These are phyloP conservation scores for Rhodotorula glutinis DNA, from an alignment of 1,284 basidiomycete genomes.

Conservation along the genomic window DNA sequence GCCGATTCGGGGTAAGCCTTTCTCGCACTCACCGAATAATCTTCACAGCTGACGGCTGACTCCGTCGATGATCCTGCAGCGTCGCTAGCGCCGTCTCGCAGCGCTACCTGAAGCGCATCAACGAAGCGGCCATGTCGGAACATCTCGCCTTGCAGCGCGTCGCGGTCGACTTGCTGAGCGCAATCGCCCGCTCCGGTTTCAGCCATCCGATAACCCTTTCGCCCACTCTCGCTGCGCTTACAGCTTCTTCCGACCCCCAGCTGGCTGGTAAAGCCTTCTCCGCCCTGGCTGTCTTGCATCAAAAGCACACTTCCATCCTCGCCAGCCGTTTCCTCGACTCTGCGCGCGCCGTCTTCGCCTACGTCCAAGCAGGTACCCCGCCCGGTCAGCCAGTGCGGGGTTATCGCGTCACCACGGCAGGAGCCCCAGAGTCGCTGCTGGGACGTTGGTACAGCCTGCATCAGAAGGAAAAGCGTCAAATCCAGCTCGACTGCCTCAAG, in stretches of 20 bases:
- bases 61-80: constrained; percentile 51
- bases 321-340: constrained; percentile 79
- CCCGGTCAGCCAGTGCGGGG: constrained; percentile 52
- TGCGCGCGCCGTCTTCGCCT: constrained; percentile 74
- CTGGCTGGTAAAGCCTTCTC: constrained; percentile 73
- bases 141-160: constrained; percentile 68
- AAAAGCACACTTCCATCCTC: constrained; percentile 83
- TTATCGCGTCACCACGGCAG: constrained; percentile 54
- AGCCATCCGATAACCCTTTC: constrained; percentile 90
- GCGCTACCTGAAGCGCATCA: constrained; percentile 77
- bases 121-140: constrained; percentile 70
- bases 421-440: constrained; percentile 66
- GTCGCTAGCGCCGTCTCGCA: constrained; percentile 92
- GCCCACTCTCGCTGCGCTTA: constrained; percentile 86
- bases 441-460: constrained; percentile 81
- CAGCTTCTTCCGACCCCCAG: constrained; percentile 66
- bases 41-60: not conserved
- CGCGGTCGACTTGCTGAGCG: constrained; percentile 85
- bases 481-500: constrained; percentile 81
- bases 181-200: constrained; percentile 90
- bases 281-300: constrained; percentile 76
- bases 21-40: not conserved
- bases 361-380: constrained; percentile 60
- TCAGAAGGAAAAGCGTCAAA: constrained; percentile 79
- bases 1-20: constrained; percentile 81